Evolutionary conservation across 1,139 yeast species (phyloP), one percentile per base, ranked within the genome.

Genomic region (Debaryomyces fabryi): DNA sequence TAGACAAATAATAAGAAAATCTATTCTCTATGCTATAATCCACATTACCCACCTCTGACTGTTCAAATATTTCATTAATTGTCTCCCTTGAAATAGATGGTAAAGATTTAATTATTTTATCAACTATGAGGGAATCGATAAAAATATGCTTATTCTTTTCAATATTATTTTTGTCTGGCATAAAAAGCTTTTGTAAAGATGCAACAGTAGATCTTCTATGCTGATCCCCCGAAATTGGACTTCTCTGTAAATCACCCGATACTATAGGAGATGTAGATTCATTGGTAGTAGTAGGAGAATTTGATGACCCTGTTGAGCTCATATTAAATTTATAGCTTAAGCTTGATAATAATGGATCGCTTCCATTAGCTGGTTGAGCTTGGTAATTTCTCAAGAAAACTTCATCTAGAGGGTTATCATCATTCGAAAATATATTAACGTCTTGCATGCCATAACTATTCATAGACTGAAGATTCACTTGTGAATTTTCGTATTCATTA

Each of bases 361-460:
- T 13, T 13, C 42, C 35, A 35, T 38, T 36, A 34, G 15, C 15
- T 38, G 18, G 16, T 29, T 36, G 45, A 36, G 29, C 24, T 12
- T 52, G 56, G 34, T 52, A 51, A 39, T 50, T 58, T 38, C 54
- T 49, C 8, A 59, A 49, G 36, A 74, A 63, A 2, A 70, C 58
- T 25, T 72, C 78, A 43, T 74, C 80, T 27, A 75, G 59, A 0
- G 79, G 79, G 49, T 74, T 75, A 39, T 65, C 66, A 29, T 62
- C 69, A 47, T 64, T 71, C 52, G 63, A 69, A 50, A 74, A 74
- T 13, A 72, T 65, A 52, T 70, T 71, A 29, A 64, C 60, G 44
- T 72, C 75, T 33, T 64, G 69, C 10, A 65, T 54, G 6, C 64
- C 65, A 30, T 40, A 40, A 40, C 21, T 32, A 45, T 52, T 53